These are phyloP conservation scores for Capsicum chinense DNA, from an alignment of 257 asterid species.

Conservation along the genomic window DNA sequence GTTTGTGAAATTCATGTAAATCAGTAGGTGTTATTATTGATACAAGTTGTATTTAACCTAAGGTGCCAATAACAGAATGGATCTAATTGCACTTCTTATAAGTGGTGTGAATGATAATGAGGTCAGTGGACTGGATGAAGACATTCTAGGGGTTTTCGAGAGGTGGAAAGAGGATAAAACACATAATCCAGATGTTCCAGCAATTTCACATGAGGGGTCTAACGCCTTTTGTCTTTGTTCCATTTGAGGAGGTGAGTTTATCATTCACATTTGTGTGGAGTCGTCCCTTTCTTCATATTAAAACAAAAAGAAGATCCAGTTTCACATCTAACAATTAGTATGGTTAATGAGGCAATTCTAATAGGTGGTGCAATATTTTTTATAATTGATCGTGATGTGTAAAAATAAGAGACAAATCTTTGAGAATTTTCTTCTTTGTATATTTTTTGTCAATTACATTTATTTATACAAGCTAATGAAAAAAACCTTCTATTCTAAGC, in stretches of 20 bases:
- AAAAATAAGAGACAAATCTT: too few species aligned
- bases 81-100: conserved; percentile 78
- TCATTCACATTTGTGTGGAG: neutral
- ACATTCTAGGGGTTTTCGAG: conserved; percentile 83
- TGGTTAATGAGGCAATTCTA: neutral
- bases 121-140: conserved; percentile 66
- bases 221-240: conserved; percentile 87
- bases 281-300: neutral
- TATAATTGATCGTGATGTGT: neutral
- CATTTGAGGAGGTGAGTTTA: conserved; percentile 83
- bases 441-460: too few species aligned
- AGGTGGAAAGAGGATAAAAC: conserved; percentile 95
- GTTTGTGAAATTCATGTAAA: too few species aligned
- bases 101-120: conserved; percentile 77
- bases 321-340: neutral
- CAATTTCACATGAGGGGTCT: conserved; percentile 86
- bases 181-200: conserved; percentile 90
- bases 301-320: neutral
- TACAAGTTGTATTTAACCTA: neutral
- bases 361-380: neutral
- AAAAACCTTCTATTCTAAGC: too few species aligned
- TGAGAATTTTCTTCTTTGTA: too few species aligned
- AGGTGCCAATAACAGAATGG: conserved; percentile 94
- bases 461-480: too few species aligned
- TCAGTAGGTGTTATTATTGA: too few species aligned